These are phyloP conservation scores for Platanthera zijinensis DNA, from an alignment of 106 monocot species.

Conservation along the genomic window DNA sequence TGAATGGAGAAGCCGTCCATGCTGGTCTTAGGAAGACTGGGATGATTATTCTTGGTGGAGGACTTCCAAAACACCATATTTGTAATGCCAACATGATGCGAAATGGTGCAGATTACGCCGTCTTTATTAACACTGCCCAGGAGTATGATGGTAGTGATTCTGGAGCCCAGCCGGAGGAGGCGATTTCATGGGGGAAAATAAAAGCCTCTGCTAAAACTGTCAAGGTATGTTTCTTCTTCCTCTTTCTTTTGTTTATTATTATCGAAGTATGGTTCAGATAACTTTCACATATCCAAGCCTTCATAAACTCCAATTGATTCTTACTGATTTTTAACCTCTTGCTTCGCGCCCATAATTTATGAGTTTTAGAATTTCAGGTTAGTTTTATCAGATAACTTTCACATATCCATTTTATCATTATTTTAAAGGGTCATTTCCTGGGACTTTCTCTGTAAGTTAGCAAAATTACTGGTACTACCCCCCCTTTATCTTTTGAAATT, in stretches of 20 bases:
- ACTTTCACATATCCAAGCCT: not conserved
- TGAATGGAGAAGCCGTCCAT: conserved; percentile 85
- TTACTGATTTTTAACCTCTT: no score
- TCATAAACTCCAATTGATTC: no score
- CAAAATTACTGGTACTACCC: no score
- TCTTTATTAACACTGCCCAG: conserved; percentile 89
- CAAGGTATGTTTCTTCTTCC: conserved; percentile 42
- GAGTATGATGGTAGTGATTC: conserved; percentile 99
- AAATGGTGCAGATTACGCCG: conserved; percentile 91
- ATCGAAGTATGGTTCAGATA: not conserved
- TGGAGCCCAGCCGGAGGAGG: conserved; percentile 92
- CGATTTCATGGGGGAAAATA: conserved; percentile 97
- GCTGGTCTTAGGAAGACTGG: conserved; percentile 75
- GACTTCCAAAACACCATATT: conserved; percentile 89
- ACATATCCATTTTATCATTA: no score
- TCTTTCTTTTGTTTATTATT: not conserved
- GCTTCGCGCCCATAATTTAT: no score
- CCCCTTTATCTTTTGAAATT: no score
- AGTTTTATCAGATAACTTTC: no score
- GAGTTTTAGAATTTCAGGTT: no score
- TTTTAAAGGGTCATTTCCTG: no score
- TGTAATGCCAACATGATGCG: conserved; percentile 89
- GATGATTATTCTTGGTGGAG: conserved; percentile 88
- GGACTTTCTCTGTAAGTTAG: no score
- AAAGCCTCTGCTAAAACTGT: conserved; percentile 66